A percentile compares a stretch with the other conserved stretches of the same genome.
Conservation (phyloP, 2,329 filamentous ascomycete species). For the Plenodomus tracheiphilus region DNA sequence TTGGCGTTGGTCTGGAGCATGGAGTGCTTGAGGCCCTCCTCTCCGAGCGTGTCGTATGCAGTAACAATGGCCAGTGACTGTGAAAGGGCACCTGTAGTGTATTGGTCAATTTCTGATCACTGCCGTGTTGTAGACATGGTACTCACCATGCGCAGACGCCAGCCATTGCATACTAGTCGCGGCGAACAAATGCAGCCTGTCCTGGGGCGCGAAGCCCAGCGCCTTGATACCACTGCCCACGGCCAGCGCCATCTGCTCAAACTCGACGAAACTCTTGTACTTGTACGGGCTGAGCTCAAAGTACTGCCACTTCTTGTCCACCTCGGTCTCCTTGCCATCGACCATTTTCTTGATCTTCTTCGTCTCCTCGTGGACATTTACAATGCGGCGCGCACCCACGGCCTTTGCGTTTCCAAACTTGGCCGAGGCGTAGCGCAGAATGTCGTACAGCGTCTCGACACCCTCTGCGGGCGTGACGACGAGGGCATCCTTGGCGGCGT, state of each 20-base stretch:
- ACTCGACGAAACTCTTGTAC: slow-evolving; percentile 79
- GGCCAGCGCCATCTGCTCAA: slow-evolving; percentile 69
- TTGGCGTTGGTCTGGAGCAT: slow-evolving; percentile 78
- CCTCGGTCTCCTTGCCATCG: slow-evolving; percentile 75
- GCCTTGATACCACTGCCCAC: slow-evolving; percentile 74
- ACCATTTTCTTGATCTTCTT: slow-evolving; percentile 90
- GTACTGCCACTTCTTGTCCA: slow-evolving; percentile 90
- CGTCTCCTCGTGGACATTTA: slow-evolving; percentile 78
- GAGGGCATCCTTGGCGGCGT: slow-evolving; percentile 71
- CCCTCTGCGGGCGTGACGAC: slow-evolving; percentile 67
- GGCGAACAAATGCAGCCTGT: slow-evolving; percentile 80
- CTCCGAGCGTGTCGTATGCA: slow-evolving; percentile 89
- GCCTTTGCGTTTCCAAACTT: slow-evolving; percentile 58
- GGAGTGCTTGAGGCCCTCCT: slow-evolving; percentile 82
- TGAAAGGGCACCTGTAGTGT: slow-evolving; percentile 62
- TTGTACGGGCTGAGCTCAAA: slow-evolving; percentile 80
- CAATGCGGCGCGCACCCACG: slow-evolving; percentile 69
- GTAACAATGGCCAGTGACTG: slow-evolving; percentile 93
- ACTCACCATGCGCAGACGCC: slow-evolving; percentile 70
- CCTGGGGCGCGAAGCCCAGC: slow-evolving; percentile 68
- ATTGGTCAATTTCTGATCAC: slow-evolving; percentile 11
- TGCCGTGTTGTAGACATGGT: background rate
- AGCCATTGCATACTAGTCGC: slow-evolving; percentile 85
- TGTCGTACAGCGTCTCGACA: slow-evolving; percentile 76
- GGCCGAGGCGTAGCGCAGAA: slow-evolving; percentile 69